Base-by-base conservation (phyloP, 129 eudicot species). In the Calendula officinalis region DNA sequence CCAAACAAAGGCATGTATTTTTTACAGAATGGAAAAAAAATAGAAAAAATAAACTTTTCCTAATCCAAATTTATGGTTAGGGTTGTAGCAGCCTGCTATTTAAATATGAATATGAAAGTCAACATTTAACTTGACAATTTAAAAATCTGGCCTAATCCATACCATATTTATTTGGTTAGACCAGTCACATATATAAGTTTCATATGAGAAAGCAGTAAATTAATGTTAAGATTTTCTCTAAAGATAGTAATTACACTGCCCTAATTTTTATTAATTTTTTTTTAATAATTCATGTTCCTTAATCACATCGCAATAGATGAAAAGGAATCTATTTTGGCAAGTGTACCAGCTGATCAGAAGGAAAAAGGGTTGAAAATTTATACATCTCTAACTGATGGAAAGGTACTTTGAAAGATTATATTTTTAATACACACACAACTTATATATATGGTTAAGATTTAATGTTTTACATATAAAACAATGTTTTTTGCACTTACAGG, bases 141-240 rank as follows among this genome's bases (percentile, higher is more conserved):
- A n/a, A n/a, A n/a, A n/a, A n/a, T n/a, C n/a, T n/a, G n/a, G n/a
- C n/a, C n/a, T n/a, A n/a, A n/a, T n/a, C n/a, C n/a, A n/a, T n/a
- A n/a, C n/a, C n/a, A n/a, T n/a, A n/a, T n/a, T n/a, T n/a, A n/a
- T n/a, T n/a, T n/a, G n/a, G n/a, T n/a, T n/a, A n/a, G n/a, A n/a
- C n/a, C n/a, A n/a, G n/a, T n/a, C n/a, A n/a, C n/a, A n/a, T n/a
- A n/a, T n/a, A n/a, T n/a, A n/a, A n/a, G n/a, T n/a, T n/a, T n/a
- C n/a, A n/a, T n/a, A n/a, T n/a, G n/a, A n/a, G n/a, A n/a, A n/a
- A n/a, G n/a, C n/a, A n/a, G 99, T 96, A 92, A 84, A 82, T 96
- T 15, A 88, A 92, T 62, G 99, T 92, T 32, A 88, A 92, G 76
- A 92, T 81, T 83, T 89, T n/a, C 99, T 60, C 69, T 92, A 37